These are phyloP conservation scores for Neurospora africana DNA, from an alignment of 495 filamentous ascomycete species.

Conservation along the genomic window DNA sequence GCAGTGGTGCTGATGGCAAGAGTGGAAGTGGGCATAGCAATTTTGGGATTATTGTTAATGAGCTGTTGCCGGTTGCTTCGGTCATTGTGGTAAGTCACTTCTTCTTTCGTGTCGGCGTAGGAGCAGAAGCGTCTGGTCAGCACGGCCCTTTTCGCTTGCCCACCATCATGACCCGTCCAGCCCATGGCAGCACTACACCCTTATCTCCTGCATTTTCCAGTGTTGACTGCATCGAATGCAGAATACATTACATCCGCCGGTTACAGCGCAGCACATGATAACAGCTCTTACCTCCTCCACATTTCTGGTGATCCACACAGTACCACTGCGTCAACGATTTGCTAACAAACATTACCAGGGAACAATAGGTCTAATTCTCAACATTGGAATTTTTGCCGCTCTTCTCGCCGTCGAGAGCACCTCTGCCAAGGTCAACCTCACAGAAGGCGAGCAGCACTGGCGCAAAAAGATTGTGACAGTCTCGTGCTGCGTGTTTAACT, in stretches of 20 bases:
- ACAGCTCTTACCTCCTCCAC: not conserved
- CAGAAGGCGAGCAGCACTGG: constrained; percentile 24
- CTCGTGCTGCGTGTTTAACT: constrained; percentile 17
- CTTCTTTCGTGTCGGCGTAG: not conserved
- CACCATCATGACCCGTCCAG: not conserved
- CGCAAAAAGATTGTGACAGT: constrained; percentile 19
- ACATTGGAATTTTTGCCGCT: constrained; percentile 12
- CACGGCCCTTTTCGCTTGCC: not conserved
- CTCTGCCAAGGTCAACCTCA: constrained; percentile 9
- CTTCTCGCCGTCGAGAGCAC: constrained; percentile 13
- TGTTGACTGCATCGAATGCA: not conserved
- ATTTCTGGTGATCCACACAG: not conserved
- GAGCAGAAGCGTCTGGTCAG: not conserved
- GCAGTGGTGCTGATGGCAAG: not conserved
- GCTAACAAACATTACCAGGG: constrained; percentile 7
- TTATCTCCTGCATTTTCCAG: not conserved
- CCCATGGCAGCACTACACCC: not conserved
- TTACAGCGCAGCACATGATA: not conserved
- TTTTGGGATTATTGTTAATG: not conserved
- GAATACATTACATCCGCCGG: not conserved
- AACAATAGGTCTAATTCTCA: constrained; percentile 13
- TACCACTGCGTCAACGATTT: too few relatives aligned
- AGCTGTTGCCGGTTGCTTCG: not conserved
- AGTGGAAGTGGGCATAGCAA: not conserved
- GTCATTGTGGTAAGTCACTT: not conserved